phyloP scores from a whole-genome alignment of 305 asterid genomes.

The Fraxinus velutina region DNA sequence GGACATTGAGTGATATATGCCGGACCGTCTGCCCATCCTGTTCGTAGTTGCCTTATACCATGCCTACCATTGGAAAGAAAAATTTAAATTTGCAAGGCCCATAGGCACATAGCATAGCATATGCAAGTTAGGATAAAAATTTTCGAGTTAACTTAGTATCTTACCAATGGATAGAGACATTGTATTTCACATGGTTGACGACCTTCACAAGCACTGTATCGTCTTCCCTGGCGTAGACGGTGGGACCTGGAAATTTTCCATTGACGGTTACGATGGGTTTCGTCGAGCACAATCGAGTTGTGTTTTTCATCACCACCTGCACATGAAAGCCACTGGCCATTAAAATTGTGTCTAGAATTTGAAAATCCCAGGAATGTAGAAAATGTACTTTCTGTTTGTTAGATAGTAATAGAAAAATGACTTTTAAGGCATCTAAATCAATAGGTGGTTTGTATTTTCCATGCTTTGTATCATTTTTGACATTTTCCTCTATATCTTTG shows the following conservation, averaged over 20 bases:
- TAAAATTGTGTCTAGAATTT: neutral
- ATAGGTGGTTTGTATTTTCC: slow-evolving; percentile 17
- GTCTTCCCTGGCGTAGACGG: slow-evolving; percentile 83
- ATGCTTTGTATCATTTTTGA: slow-evolving; percentile 8
- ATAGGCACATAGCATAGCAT: neutral
- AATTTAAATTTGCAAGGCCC: neutral
- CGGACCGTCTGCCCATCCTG: slow-evolving; percentile 98
- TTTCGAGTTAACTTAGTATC: neutral
- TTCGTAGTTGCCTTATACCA: slow-evolving; percentile 69
- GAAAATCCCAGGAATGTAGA: neutral
- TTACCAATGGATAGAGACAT: slow-evolving; percentile 88
- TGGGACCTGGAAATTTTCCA: slow-evolving; percentile 87
- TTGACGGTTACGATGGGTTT: slow-evolving; percentile 75
- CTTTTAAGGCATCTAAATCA: neutral
- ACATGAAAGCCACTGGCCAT: neutral
- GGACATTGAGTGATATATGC: slow-evolving; percentile 61
- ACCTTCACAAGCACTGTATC: slow-evolving; percentile 69
- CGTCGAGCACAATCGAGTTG: slow-evolving; percentile 63
- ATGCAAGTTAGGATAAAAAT: neutral
- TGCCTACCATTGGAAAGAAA: slow-evolving; percentile 47
- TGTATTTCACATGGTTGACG: slow-evolving; percentile 75
- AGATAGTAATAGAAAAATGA: neutral
- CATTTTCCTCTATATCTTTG: slow-evolving; percentile 12
- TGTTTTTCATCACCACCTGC: slow-evolving; percentile 75
- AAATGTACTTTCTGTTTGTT: neutral